Base-by-base conservation (phyloP, 2,329 filamentous ascomycete species). In the Aspergillus sp. region DNA sequence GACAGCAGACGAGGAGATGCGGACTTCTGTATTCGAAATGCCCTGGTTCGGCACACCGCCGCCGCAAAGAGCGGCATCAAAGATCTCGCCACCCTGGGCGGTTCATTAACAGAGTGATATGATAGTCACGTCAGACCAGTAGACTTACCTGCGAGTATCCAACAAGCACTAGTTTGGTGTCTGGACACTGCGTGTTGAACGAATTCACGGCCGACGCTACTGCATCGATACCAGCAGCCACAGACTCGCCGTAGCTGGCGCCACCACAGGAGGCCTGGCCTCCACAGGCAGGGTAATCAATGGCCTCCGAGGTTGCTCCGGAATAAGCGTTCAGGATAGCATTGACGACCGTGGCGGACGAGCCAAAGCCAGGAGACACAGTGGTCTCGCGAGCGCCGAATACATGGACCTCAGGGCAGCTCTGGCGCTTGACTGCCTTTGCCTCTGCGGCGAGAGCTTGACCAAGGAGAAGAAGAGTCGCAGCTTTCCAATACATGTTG, bases 221-320 rank as follows among this genome's bases (percentile, higher is more conserved):
- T 11, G 85, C 85, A 7, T 75, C 66, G 4, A 83, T 85, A 39
- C 86, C 86, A 55, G 83, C 78, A 4, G 75, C 68, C 0, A 82
- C 84, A 7, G 85, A 88, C 63, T 79, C 80, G 2, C 80, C 83
- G 63, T 89, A 89, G 30, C 42, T 53, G 18, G 9, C 8, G 13
- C 51, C 42, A 6, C 51, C 51, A 22, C 51, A 53, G 5, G 51
- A 53, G 66, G 78, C 80, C 63, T 85, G 80, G 5, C 86, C 86
- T 56, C 86, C 86, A 42, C 85, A 87, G 2, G 87, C 87, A 38
- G 87, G 83, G 64, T 86, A 85, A 39, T 58, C 67, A 60, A 86
- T 84, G 17, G 83, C 80, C 60, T 85, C 83, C 1, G 82, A 73
- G 0, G 81, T 84, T 0, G 82, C 71, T 0, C 81, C 83, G 0